Base-by-base conservation (phyloP, 129 eudicot species). In the Artemisia tridentata region DNA sequence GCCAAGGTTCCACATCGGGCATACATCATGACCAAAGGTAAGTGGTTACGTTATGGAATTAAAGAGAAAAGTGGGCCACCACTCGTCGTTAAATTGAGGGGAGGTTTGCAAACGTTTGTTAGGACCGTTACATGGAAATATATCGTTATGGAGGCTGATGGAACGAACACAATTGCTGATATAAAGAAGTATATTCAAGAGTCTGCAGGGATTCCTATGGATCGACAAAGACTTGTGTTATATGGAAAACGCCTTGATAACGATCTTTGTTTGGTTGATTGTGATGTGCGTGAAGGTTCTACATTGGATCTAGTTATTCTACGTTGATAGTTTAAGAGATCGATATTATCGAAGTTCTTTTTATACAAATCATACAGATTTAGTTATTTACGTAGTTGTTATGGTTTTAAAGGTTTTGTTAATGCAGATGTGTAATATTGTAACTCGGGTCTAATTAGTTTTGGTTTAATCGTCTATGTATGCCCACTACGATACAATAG, bases 111-210 rank as follows among this genome's bases (percentile, higher is more conserved):
- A 19, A 63, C 51, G 9, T 38, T 63, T 12, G 52, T 10, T 43
- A 38, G 68, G 49, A 63, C 27, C 19, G 18, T 45, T 1, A 63
- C 68, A 41, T 63, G 68, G 68, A 63, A 10, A 17, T 62, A 62
- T 62, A 62, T 34, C 0, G 19, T 46, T 14, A 31, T 62, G 67
- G 23, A 62, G 49, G 67, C 3, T n/a, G 67, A 34, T 31, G 20
- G 20, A 19, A 12, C 18, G 19, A 3, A 51, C 18, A 51, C 56
- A 17, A 51, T 51, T 51, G 56, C 17, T 51, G 19, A 51, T 10
- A 17, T 15, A 17, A 13, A 50, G 55, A 50, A 12, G 55, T 13
- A 50, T 50, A 50, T 13, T 14, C 16, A 50, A 50, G 55, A 50
- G 16, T 12, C 55, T 17, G 5, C 5, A 51, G 56, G 56, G 56